These are phyloP conservation scores for Pseudoturritis turrita DNA, from an alignment of 345 rosid genomes.

Conservation along the genomic window DNA sequence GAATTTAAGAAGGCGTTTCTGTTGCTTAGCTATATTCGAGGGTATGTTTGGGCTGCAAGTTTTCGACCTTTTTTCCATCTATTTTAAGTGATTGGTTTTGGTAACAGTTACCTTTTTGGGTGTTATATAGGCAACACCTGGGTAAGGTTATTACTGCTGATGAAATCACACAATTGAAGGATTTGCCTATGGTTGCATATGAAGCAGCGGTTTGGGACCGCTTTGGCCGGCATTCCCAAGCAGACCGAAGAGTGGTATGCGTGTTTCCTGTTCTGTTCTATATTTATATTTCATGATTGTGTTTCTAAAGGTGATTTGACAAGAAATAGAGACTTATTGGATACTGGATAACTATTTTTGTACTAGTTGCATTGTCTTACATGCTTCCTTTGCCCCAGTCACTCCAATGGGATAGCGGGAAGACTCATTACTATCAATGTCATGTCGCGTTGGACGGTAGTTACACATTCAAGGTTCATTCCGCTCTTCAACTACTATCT, in stretches of 20 bases:
- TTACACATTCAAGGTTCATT: slow-evolving; percentile 50
- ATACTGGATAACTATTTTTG: background rate
- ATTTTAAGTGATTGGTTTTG: background rate
- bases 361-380: background rate
- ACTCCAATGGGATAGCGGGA: slow-evolving; percentile 49
- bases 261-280: background rate
- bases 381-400: slow-evolving; percentile 31
- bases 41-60: slow-evolving; percentile 36
- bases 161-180: slow-evolving; percentile 35
- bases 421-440: slow-evolving; percentile 49
- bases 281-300: background rate
- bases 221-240: background rate
- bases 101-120: background rate
- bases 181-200: slow-evolving; percentile 43
- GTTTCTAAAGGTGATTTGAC: background rate
- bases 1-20: slow-evolving; percentile 65
- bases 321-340: background rate
- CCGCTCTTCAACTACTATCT: background rate
- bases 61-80: background rate
- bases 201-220: slow-evolving; percentile 48
- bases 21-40: slow-evolving; percentile 52
- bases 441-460: slow-evolving; percentile 42
- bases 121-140: slow-evolving; percentile 32
- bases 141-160: slow-evolving; percentile 35
- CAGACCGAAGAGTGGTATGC: slow-evolving; percentile 16